Percentiles rank a stretch among this genome's conserved stretches.
Evolutionary conservation across 1,284 basidiomycete species (phyloP).

Genomic region (Rhodotorula mucilaginosa): DNA sequence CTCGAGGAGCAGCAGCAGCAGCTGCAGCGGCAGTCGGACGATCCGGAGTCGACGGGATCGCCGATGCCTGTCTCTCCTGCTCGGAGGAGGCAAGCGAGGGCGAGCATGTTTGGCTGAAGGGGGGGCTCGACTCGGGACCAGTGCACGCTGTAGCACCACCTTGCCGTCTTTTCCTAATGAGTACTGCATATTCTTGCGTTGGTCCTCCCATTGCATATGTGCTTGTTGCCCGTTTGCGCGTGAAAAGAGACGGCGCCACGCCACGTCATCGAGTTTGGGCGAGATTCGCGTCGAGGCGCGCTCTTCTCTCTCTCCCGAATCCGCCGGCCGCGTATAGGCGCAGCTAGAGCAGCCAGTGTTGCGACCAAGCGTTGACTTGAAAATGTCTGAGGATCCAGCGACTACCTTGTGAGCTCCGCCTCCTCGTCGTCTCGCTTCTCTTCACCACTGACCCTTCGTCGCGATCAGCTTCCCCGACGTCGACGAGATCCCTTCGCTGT

Average conservation of each 20-base stretch:
- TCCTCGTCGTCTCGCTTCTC: background rate
- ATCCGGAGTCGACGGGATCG: background rate
- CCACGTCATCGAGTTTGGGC: no score
- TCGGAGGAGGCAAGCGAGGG: background rate
- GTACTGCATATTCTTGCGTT: no score
- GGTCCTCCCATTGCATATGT: no score
- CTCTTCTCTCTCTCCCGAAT: background rate
- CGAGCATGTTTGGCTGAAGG: conserved; percentile 8
- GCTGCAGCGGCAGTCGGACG: background rate
- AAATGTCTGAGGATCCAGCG: conserved; percentile 27
- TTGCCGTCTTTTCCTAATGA: no score
- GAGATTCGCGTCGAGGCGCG: background rate
- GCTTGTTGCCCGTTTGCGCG: no score
- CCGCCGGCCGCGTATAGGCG: no score
- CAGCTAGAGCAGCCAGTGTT: no score
- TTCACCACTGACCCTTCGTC: background rate
- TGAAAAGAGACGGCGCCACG: no score
- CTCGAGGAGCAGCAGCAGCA: background rate
- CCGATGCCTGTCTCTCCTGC: no score
- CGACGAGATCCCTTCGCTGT: conserved; percentile 36
- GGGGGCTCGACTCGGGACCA: no score
- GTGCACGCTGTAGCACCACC: no score
- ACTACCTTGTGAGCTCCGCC: conserved; percentile 23
- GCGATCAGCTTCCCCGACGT: conserved; percentile 22
- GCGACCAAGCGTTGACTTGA: background rate